These are phyloP conservation scores for Microglena sp. DNA, from an alignment of 139 green algal genomes.

Conservation along the genomic window DNA sequence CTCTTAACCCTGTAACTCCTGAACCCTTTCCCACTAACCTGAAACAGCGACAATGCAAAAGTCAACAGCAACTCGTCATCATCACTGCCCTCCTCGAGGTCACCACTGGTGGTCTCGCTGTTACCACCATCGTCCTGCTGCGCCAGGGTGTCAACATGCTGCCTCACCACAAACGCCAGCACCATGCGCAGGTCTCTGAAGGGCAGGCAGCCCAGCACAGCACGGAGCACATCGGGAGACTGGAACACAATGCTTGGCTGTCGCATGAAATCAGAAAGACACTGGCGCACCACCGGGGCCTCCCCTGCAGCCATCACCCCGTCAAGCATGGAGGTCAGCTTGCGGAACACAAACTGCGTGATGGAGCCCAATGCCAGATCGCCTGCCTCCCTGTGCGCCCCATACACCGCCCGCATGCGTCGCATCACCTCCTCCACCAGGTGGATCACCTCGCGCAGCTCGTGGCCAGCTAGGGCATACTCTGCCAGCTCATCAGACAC, in stretches of 20 bases:
- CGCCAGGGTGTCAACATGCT: slow-evolving; percentile 6
- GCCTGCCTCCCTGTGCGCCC: slow-evolving; percentile 18
- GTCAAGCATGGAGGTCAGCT: slow-evolving; percentile 24
- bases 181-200: slow-evolving; percentile 38
- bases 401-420: slow-evolving; percentile 36
- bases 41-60: too few species aligned
- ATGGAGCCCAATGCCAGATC: slow-evolving; percentile 36
- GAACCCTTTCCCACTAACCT: too few species aligned
- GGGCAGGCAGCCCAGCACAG: slow-evolving; percentile 37
- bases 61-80: too few species aligned
- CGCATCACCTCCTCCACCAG: slow-evolving; percentile 42
- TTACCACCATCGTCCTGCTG: too few species aligned
- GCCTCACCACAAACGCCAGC: slow-evolving; percentile 30
- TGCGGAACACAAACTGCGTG: slow-evolving; percentile 43
- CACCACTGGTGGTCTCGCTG: too few species aligned
- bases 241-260: slow-evolving; percentile 26
- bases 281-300: slow-evolving; percentile 11
- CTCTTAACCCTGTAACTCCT: too few species aligned
- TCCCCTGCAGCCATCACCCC: slow-evolving; percentile 3
- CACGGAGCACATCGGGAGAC: slow-evolving; percentile 33
- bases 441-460: slow-evolving; percentile 11
- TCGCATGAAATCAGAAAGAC: slow-evolving; percentile 35
- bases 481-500: too few species aligned
- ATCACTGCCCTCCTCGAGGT: too few species aligned
- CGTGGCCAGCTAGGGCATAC: background rate